Percentiles rank a stretch among this genome's conserved stretches.
Evolutionary conservation across 2,329 filamentous ascomycete species (phyloP).

Genomic region (Lanzia echinophila): DNA sequence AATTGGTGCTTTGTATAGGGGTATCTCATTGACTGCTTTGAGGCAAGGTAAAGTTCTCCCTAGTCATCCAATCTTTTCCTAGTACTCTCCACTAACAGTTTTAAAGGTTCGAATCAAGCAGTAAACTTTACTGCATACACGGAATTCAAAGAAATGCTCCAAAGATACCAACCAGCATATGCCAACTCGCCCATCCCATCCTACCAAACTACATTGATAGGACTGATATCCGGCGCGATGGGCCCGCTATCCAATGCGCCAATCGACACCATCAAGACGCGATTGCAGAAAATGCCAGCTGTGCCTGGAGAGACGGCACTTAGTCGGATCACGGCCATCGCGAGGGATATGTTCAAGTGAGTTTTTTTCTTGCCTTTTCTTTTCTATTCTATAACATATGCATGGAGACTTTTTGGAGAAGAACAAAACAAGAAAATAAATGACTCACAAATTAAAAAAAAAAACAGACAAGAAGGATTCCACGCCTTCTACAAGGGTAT

Average conservation of each 20-base stretch:
- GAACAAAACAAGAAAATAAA: too few species aligned
- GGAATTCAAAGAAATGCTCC: slow-evolving; percentile 77
- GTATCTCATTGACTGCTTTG: slow-evolving; percentile 86
- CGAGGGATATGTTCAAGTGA: slow-evolving; percentile 75
- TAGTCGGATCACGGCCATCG: slow-evolving; percentile 70
- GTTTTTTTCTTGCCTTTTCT: slow-evolving; percentile 22
- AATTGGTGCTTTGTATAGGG: slow-evolving; percentile 78
- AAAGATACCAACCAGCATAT: slow-evolving; percentile 65
- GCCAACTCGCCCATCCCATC: slow-evolving; percentile 61
- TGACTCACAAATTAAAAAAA: slow-evolving; percentile 32
- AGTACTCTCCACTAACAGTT: neutral
- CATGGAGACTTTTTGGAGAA: too few species aligned
- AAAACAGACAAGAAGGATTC: slow-evolving; percentile 76
- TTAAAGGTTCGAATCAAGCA: slow-evolving; percentile 67
- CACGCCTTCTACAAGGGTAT: slow-evolving; percentile 99
- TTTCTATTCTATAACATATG: too few species aligned
- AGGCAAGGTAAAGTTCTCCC: slow-evolving; percentile 61
- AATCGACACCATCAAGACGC: slow-evolving; percentile 98
- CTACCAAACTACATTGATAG: slow-evolving; percentile 88
- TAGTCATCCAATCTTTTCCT: neutral
- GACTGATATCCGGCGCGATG: slow-evolving; percentile 83
- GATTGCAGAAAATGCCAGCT: slow-evolving; percentile 83
- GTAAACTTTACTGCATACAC: slow-evolving; percentile 98
- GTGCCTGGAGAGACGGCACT: slow-evolving; percentile 75
- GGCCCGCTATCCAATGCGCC: slow-evolving; percentile 94